Base-by-base conservation (phyloP, 495 filamentous ascomycete genomes). In the Penicillium verhagenii region DNA sequence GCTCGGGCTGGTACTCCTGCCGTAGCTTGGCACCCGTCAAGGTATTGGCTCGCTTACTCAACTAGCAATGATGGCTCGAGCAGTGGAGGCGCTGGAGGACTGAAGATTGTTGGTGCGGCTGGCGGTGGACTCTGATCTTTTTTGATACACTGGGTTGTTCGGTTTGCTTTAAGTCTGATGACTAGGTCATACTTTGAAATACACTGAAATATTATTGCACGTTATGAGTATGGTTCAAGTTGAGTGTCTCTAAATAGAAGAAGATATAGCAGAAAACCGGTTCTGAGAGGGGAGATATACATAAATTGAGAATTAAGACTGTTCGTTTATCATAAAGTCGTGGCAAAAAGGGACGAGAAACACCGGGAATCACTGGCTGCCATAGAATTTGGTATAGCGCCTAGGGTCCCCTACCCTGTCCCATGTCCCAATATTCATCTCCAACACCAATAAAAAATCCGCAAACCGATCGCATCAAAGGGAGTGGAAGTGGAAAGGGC, bases 1-100 rank as follows among this genome's bases (percentile, higher is more conserved):
- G 78, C 33, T 50, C 73, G 60, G 69, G 70, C 58, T 20, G 70
- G 71, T 16, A 68, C 77, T 49, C 84, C 86, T 7, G 78, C 86
- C 37, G 87, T 96, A 6, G 86, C 86, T 6, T 98, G 93, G 93
- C 92, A 96, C 68, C 94, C 94, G 4, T 88, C 81, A 31, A 76
- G 87, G 63, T 98, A 97, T 64, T 90, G 85, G 77, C 67, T 98
- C 47, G 94, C 93, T 11, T 96, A 96, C 76, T 87, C 89, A n/a
- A 85, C 82, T 20, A 94, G 95, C 58, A 75, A 84, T 10, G 86
- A 88, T 44, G 87, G 85, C 20, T 74, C 93, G 38, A 88, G 86
- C 64, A 88, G 64, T 20, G 81, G 80, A 16, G 90, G 92, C 61
- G 69, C 84, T 4, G 85, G 86, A 1, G 88, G 86, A 16, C 73